Percentiles rank a stretch among this genome's conserved stretches.
phyloP scores from a whole-genome alignment of 805 yeast species.

The Pichia phayaonensis region DNA sequence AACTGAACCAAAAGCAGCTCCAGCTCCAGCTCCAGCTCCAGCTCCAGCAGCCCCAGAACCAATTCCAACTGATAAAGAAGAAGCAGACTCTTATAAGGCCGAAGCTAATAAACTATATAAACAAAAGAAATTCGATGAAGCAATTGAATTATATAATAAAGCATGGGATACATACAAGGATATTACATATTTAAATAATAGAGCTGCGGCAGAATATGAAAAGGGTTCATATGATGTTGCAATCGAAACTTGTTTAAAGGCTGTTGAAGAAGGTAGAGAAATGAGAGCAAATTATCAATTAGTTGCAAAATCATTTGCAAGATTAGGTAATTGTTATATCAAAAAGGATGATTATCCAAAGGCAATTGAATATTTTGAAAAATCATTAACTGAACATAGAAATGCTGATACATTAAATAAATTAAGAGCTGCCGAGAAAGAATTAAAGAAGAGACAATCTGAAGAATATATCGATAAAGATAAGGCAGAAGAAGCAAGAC shows the following conservation, averaged over 20 bases:
- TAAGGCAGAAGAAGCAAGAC: constrained; percentile 92
- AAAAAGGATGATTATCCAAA: constrained; percentile 64
- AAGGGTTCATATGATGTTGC: constrained; percentile 87
- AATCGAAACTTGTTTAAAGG: constrained; percentile 69
- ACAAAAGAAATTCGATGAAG: constrained; percentile 82
- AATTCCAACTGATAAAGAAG: constrained; percentile 28
- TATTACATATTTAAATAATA: constrained; percentile 89
- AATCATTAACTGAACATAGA: constrained; percentile 93
- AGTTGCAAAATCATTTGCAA: constrained; percentile 87
- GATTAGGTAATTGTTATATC: constrained; percentile 77
- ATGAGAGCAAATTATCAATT: constrained; percentile 85
- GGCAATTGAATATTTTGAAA: constrained; percentile 77
- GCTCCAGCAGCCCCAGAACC: constrained; percentile 8
- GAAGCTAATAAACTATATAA: constrained; percentile 86
- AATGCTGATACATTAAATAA: constrained; percentile 88
- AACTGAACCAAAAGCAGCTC: constrained; percentile 2
- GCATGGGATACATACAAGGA: constrained; percentile 82
- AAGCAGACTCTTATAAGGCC: constrained; percentile 67
- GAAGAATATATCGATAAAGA: constrained; percentile 79
- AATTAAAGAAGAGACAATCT: constrained; percentile 69
- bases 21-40: constrained; percentile 28
- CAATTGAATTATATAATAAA: constrained; percentile 74
- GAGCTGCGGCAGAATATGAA: constrained; percentile 97
- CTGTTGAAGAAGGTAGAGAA: constrained; percentile 86
- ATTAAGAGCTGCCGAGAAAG: constrained; percentile 81